Evolutionary conservation across 768 basidiomycete species (phyloP).

Genomic region (Lepiota subincarnata): DNA sequence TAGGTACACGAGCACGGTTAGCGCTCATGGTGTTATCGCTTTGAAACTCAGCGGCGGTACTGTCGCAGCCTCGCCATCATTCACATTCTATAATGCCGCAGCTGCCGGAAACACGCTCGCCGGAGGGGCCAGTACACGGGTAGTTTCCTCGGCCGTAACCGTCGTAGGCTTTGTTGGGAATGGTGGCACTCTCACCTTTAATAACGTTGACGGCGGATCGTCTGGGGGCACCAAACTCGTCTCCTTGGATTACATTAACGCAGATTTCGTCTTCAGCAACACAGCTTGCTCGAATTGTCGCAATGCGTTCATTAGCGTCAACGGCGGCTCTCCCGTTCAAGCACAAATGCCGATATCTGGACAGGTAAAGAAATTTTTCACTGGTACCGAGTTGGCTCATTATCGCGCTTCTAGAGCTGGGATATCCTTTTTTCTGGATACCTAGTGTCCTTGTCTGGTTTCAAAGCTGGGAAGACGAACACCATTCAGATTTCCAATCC

Average conservation of each 20-base stretch:
- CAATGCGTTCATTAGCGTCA: slow-evolving; percentile 42
- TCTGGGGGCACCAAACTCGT: slow-evolving; percentile 40
- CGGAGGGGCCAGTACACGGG: slow-evolving; percentile 33
- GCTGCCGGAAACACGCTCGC: slow-evolving; percentile 29
- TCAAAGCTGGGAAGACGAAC: slow-evolving; percentile 41
- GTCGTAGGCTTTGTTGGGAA: slow-evolving; percentile 40
- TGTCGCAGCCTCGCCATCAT: slow-evolving; percentile 21
- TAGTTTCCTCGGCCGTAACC: slow-evolving; percentile 31
- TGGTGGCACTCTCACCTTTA: slow-evolving; percentile 40
- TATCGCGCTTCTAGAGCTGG: slow-evolving; percentile 33
- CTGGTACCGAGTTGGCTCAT: not conserved
- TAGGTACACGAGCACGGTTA: slow-evolving; percentile 33
- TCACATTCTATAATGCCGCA: slow-evolving; percentile 33
- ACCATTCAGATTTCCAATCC: slow-evolving; percentile 43
- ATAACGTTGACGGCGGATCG: slow-evolving; percentile 36
- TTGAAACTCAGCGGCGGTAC: slow-evolving; percentile 32
- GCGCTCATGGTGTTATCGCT: slow-evolving; percentile 31
- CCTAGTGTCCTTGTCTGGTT: slow-evolving; percentile 37
- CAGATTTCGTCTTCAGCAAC: slow-evolving; percentile 37
- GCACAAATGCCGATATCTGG: slow-evolving; percentile 45
- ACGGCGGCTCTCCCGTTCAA: slow-evolving; percentile 38
- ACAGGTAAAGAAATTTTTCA: slow-evolving; percentile 33
- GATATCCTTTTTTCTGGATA: slow-evolving; percentile 39
- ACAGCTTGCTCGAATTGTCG: slow-evolving; percentile 47
- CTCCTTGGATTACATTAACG: slow-evolving; percentile 46